Evolutionary conservation across 495 filamentous ascomycete species (phyloP), one percentile per base, ranked within the genome.

Genomic region (Alectoria sarmentosa): DNA sequence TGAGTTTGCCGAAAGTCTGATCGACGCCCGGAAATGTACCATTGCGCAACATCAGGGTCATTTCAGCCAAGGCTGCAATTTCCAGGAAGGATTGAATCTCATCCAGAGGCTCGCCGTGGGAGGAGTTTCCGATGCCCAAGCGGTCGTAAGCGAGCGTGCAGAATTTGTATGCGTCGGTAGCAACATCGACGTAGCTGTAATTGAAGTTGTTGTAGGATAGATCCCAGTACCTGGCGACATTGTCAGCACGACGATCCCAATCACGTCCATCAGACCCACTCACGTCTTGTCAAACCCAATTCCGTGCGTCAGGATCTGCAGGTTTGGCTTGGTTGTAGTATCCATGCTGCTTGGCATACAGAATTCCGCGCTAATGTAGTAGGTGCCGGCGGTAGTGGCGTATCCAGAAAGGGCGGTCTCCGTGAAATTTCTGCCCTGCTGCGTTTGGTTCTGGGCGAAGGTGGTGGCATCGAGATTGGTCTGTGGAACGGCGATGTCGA

Each of bases 281-380:
- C 69, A 81, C 76, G 71, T 72, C 41, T 79, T 82, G 65, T 85
- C 82, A 66, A 84, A 86, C 19, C 82, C 83, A 69, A 86, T 77
- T 41, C 86, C 85, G 69, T 88, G 85, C 0, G 84, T 85, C 8
- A 87, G 70, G 48, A 88, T 65, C 69, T 87, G 85, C 11, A 88
- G 69, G 2, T 69, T 73, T 14, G 73, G 69, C 56, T 69, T 72
- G 0, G 69, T 71, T 6, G 70, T 74, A 15, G 63, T 72, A 13
- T 26, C 11, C 56, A 72, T 71, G 1, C 78, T 28, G 41, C 70
- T 67, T 4, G 75, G 75, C 60, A 64, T 66, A 48, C 76, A 78
- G 58, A 76, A 73, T 46, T 75, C 67, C 4, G 71, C 55, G 59
- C 71, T 74, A 41, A 78, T 77, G 13, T 75, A 66, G 48, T 74